Percentiles rank a stretch among this genome's conserved stretches.
phyloP scores from a whole-genome alignment of 345 rosid genomes.

The Durio zibethinus region DNA sequence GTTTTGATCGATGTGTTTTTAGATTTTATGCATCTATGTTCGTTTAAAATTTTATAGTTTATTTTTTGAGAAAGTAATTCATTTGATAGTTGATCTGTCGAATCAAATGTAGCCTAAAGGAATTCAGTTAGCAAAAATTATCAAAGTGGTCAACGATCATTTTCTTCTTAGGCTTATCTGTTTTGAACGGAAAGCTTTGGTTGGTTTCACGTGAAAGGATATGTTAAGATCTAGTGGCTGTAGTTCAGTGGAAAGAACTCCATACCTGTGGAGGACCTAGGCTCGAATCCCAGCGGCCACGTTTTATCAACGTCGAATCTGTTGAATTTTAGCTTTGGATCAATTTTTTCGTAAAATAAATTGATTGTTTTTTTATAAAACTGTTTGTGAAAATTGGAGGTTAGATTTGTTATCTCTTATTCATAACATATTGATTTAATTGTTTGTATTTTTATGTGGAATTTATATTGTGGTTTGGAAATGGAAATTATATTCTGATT shows the following conservation, averaged over 20 bases:
- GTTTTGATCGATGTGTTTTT: neutral
- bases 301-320: neutral
- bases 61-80: neutral
- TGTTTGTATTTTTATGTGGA: neutral
- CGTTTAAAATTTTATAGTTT: neutral
- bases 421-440: neutral
- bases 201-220: neutral
- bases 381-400: neutral
- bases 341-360: neutral
- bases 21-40: neutral
- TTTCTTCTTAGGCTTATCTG: neutral
- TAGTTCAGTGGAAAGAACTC: constrained; percentile 21
- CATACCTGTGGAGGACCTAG: constrained; percentile 38
- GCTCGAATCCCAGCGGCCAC: constrained; percentile 70
- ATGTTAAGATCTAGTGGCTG: constrained; percentile 4
- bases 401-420: neutral
- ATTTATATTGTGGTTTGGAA: neutral
- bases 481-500: neutral
- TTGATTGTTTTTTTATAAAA: neutral
- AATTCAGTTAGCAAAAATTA: neutral
- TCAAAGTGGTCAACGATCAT: neutral
- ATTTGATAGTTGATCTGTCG: neutral
- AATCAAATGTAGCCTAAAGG: neutral
- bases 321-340: neutral
- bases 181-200: neutral